These are phyloP conservation scores for Orbilia brochopaga DNA, from an alignment of 2,329 filamentous ascomycete genomes.

Conservation along the genomic window DNA sequence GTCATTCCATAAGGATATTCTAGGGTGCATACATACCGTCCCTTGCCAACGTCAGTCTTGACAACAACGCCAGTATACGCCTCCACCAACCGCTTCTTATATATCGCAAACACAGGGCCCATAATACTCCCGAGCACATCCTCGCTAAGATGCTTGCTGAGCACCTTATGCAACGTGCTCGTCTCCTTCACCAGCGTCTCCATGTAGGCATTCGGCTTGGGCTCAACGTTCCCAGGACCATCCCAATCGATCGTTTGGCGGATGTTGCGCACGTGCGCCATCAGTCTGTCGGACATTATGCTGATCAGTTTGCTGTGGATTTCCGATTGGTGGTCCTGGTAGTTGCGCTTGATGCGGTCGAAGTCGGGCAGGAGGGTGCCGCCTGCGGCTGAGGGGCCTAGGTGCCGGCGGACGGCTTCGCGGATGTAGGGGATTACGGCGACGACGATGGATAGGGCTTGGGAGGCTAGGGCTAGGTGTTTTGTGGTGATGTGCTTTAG, in stretches of 20 bases:
- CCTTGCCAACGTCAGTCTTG: constrained; percentile 70
- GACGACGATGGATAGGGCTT: constrained; percentile 85
- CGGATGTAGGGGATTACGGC: constrained; percentile 86
- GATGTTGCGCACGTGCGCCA: constrained; percentile 75
- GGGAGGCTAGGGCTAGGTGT: constrained; percentile 88
- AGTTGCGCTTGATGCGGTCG: constrained; percentile 77
- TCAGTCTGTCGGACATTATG: constrained; percentile 82
- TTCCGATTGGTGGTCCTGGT: constrained; percentile 86
- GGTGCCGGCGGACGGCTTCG: constrained; percentile 84
- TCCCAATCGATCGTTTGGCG: constrained; percentile 75
- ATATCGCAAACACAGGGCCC: constrained; percentile 80
- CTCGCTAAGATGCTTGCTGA: constrained; percentile 81
- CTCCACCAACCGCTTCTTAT: constrained; percentile 77
- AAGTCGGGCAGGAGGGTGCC: constrained; percentile 75
- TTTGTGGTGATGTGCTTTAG: constrained; percentile 96
- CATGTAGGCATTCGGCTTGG: constrained; percentile 73
- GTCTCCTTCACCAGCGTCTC: constrained; percentile 88
- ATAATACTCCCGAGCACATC: constrained; percentile 81
- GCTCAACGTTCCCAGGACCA: constrained; percentile 57
- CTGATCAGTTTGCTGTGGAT: constrained; percentile 93
- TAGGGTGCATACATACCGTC: constrained; percentile 69
- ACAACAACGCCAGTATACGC: constrained; percentile 71
- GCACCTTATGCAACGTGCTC: constrained; percentile 78
- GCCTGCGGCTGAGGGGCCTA: constrained; percentile 61
- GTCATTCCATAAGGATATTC: not conserved